phyloP scores from a whole-genome alignment of 495 filamentous ascomycete genomes.

The Penicillium odoratum region DNA sequence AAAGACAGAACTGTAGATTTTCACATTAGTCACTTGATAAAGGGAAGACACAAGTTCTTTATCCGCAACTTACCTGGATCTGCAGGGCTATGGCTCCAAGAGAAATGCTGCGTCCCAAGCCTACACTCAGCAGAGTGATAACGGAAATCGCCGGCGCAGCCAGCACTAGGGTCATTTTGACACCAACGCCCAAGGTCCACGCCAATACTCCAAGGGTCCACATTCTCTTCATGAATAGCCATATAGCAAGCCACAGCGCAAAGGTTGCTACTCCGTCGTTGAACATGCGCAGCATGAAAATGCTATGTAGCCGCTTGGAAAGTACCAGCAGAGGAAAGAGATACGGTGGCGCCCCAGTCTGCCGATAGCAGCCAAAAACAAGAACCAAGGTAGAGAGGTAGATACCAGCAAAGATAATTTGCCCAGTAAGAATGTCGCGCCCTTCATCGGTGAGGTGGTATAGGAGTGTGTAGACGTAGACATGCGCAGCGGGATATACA shows the following conservation, averaged over 20 bases:
- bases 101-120: slow-evolving; percentile 58
- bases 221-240: slow-evolving; percentile 65
- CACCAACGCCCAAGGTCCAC: slow-evolving; percentile 77
- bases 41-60: neutral
- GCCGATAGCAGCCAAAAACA: slow-evolving; percentile 80
- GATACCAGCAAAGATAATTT: slow-evolving; percentile 73
- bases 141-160: slow-evolving; percentile 76
- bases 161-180: slow-evolving; percentile 92
- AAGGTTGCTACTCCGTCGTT: slow-evolving; percentile 89
- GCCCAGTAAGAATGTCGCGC: slow-evolving; percentile 72
- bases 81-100: slow-evolving; percentile 70
- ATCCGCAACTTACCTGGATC: slow-evolving; percentile 57
- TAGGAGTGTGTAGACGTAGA: slow-evolving; percentile 83
- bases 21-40: slow-evolving; percentile 4
- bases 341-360: slow-evolving; percentile 80
- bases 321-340: slow-evolving; percentile 83
- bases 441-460: slow-evolving; percentile 78
- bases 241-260: slow-evolving; percentile 79
- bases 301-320: slow-evolving; percentile 90
- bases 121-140: slow-evolving; percentile 68
- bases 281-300: slow-evolving; percentile 90
- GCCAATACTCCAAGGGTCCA: slow-evolving; percentile 70
- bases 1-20: slow-evolving; percentile 57
- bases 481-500: slow-evolving; percentile 91
- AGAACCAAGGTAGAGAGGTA: slow-evolving; percentile 74